A percentile compares a stretch with the other conserved stretches of the same genome.
phyloP scores from a whole-genome alignment of 192 early-diverging fungal genomes.

The Umbelopsis ramanniana region DNA sequence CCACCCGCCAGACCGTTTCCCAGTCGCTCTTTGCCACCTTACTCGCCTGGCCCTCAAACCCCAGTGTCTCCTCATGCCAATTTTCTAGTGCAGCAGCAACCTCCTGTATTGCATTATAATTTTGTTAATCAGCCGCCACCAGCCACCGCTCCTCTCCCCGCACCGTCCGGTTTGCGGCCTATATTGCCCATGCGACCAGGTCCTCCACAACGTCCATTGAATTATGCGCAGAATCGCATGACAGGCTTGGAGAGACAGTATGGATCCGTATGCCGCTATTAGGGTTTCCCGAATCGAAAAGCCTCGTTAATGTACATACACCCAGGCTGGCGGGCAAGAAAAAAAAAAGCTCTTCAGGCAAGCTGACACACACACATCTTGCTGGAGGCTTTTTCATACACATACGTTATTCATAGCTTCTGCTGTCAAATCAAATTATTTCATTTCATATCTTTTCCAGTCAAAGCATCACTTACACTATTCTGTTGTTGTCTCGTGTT shows the following conservation, averaged over 20 bases:
- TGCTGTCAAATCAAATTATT: too few relatives aligned
- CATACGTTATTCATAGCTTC: too few relatives aligned
- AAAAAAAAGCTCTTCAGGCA: too few relatives aligned
- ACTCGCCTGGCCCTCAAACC: neutral
- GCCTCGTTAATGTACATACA: too few relatives aligned
- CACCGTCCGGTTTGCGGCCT: slow-evolving; percentile 9
- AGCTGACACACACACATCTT: too few relatives aligned
- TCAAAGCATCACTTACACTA: too few relatives aligned
- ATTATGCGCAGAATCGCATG: slow-evolving; percentile 28
- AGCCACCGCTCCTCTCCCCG: neutral
- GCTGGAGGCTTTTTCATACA: too few relatives aligned
- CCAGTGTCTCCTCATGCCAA: neutral
- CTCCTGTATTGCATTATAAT: slow-evolving; percentile 14
- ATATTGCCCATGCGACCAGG: slow-evolving; percentile 18
- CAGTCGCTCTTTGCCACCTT: slow-evolving; percentile 1
- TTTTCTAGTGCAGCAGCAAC: slow-evolving; percentile 20
- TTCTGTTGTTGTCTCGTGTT: too few relatives aligned
- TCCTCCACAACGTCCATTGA: slow-evolving; percentile 6
- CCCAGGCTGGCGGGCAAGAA: too few relatives aligned
- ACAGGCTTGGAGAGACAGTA: slow-evolving; percentile 30
- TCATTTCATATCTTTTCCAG: too few relatives aligned
- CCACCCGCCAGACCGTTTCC: neutral
- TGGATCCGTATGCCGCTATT: slow-evolving; percentile 33
- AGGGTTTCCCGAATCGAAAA: neutral
- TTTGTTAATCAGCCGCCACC: neutral